Evolutionary conservation across 179 eudicot species (phyloP), one percentile per base, ranked within the genome.

Genomic region (Amaranthus tricolor): DNA sequence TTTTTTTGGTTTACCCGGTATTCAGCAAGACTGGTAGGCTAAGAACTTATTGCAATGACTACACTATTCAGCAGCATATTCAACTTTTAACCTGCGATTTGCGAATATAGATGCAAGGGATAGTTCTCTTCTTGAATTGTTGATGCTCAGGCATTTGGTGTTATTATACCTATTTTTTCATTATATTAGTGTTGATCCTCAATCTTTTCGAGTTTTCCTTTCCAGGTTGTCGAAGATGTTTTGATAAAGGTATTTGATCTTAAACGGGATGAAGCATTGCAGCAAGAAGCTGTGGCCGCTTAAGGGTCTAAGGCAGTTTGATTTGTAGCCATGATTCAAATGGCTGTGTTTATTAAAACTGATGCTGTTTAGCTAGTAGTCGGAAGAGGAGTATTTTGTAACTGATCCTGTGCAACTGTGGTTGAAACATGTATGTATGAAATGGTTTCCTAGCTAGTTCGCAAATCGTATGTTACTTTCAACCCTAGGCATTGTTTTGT

Each of bases 221-320:
- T 47, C 63, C 84, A 94, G 98, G 99, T 89, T 75, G 97, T 95
- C 13, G 97, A 95, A 85, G 99, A 95, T 80, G 97, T 69, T 56
- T 89, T 93, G 66, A 64, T 86, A 73, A 95, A 74, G 84, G 89
- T 93, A 54, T 93, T 95, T 12, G 97, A 95, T 77, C 82, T 95
- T 79, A 93, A 95, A 73, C 81, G 91, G 8, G 97, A 93, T 77
- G 99, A 95, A 79, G 76, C 73, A 44, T 60, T 89, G 81, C 90
- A 81, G 81, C 76, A 82, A 45, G 82, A 78, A 71, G 79, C 82
- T 17, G 77, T 78, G 8, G 74, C 85, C 21, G 96, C 88, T 17
- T 92, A 85, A 81, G 62, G 55, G 62, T 59, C 54, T 71, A 15
- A 53, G 62, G 19, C 43, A 58, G 50, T 53, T 9, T 62, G 48